A percentile compares a stretch with the other conserved stretches of the same genome.
phyloP scores from a whole-genome alignment of 306 rosid species.

The Vicia faba region DNA sequence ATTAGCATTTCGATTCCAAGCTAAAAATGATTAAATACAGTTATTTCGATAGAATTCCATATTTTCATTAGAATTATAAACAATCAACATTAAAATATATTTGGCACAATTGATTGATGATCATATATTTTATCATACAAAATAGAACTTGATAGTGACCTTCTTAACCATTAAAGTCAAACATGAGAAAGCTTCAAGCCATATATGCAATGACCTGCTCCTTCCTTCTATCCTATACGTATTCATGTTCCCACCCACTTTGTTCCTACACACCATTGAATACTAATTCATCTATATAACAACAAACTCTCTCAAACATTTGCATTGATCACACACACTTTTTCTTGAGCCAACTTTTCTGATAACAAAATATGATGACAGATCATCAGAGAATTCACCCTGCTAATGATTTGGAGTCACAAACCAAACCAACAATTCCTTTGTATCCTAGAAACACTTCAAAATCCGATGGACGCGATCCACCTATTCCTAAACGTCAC shows the following conservation, averaged over 20 bases:
- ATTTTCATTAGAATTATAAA: not conserved
- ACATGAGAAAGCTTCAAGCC: slow-evolving; percentile 37
- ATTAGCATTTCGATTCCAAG: not conserved
- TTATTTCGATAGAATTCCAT: not conserved
- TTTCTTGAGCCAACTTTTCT: not conserved
- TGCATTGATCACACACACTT: slow-evolving; percentile 17
- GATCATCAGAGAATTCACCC: slow-evolving; percentile 65
- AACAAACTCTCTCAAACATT: slow-evolving; percentile 9
- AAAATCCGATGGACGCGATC: slow-evolving; percentile 51
- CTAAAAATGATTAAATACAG: slow-evolving; percentile 1
- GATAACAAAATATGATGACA: slow-evolving; percentile 34
- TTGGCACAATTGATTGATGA: slow-evolving; percentile 26
- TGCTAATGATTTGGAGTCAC: slow-evolving; percentile 62
- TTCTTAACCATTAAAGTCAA: slow-evolving; percentile 46
- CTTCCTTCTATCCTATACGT: slow-evolving; percentile 24
- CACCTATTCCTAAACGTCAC: slow-evolving; percentile 44
- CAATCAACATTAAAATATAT: slow-evolving; percentile 31
- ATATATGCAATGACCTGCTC: slow-evolving; percentile 19
- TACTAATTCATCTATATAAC: slow-evolving; percentile 12
- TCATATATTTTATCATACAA: slow-evolving; percentile 7
- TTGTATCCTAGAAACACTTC: slow-evolving; percentile 46
- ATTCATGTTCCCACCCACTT: slow-evolving; percentile 32
- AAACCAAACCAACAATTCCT: slow-evolving; percentile 54
- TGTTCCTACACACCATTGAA: not conserved
- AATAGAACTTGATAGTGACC: slow-evolving; percentile 24